Evolutionary conservation across 202 grass and related monocot genomes (phyloP).

Genomic region (Dendrocalamus latiflorus): DNA sequence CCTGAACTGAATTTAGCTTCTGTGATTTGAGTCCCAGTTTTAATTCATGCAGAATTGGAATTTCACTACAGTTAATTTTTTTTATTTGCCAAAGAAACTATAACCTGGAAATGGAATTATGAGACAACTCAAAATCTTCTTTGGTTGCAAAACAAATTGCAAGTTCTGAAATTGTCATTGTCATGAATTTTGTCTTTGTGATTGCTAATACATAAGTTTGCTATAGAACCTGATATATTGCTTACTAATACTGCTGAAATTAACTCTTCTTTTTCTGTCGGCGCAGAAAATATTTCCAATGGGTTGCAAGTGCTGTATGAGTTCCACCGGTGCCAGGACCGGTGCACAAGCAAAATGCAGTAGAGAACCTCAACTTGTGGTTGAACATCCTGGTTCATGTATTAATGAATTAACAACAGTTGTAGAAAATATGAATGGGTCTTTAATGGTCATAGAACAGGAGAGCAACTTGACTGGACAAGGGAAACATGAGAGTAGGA

Average conservation of each 20-base stretch:
- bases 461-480: conserved; percentile 2
- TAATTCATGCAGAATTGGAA: neutral
- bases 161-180: neutral
- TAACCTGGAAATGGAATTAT: neutral
- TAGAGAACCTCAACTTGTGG: neutral
- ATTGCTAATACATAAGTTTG: neutral
- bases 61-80: neutral
- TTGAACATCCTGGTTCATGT: neutral
- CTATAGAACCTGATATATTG: neutral
- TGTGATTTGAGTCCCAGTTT: too few relatives aligned
- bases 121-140: neutral
- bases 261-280: conserved; percentile 13
- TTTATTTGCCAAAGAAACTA: neutral
- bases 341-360: conserved; percentile 14
- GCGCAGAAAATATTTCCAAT: too few relatives aligned
- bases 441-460: neutral
- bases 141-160: neutral
- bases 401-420: neutral
- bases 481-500: conserved; percentile 8
- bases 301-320: conserved; percentile 22
- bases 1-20: neutral
- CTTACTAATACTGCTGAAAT: neutral
- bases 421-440: conserved; percentile 17
- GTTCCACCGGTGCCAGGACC: neutral
- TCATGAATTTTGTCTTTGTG: neutral